Conservation (phyloP, 495 filamentous ascomycete species). For the Talaromyces trachyspermus region DNA sequence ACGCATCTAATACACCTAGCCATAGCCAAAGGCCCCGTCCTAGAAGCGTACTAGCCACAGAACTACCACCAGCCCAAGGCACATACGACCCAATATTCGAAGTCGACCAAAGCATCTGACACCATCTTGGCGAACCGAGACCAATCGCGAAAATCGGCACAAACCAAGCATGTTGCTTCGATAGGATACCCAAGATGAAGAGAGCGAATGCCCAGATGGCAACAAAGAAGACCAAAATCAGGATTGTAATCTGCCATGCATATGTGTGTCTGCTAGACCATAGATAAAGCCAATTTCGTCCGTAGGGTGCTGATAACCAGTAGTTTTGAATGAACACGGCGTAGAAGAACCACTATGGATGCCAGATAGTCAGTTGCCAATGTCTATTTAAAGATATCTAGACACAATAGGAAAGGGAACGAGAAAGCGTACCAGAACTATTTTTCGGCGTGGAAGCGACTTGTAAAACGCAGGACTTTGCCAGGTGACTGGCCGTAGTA, state of each 20-base stretch:
- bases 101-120: constrained; percentile 57
- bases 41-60: constrained; percentile 42
- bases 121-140: constrained; percentile 56
- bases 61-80: constrained; percentile 48
- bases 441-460: constrained; percentile 49
- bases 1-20: constrained; percentile 55
- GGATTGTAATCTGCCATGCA: constrained; percentile 42
- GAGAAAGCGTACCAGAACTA: constrained; percentile 34
- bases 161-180: constrained; percentile 54
- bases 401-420: neutral
- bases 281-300: constrained; percentile 56
- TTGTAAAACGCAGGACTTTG: constrained; percentile 23
- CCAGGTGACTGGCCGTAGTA: constrained; percentile 47
- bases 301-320: constrained; percentile 54
- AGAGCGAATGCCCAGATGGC: constrained; percentile 47
- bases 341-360: constrained; percentile 20
- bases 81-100: constrained; percentile 51
- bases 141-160: constrained; percentile 60
- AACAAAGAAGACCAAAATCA: constrained; percentile 54
- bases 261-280: constrained; percentile 46
- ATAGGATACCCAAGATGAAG: constrained; percentile 38
- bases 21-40: constrained; percentile 56
- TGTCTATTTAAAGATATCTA: neutral
- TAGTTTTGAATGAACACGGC: constrained; percentile 60
- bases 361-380: neutral